Evolutionary conservation across 2,329 filamentous ascomycete genomes (phyloP).

Genomic region (Fusarium nelsonii): DNA sequence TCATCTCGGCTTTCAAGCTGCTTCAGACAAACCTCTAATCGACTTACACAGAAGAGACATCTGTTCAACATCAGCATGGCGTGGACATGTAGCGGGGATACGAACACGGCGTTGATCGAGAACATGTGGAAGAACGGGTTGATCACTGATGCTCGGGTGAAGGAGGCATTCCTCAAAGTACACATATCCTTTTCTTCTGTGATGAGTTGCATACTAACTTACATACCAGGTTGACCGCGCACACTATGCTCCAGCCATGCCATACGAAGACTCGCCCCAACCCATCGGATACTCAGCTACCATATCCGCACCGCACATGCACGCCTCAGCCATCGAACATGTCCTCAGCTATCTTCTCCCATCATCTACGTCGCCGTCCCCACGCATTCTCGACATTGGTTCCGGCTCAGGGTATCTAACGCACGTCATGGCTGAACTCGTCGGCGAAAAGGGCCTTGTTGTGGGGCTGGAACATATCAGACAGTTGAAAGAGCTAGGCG

Average conservation of each 20-base stretch:
- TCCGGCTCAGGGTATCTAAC: slow-evolving; percentile 87
- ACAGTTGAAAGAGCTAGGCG: slow-evolving; percentile 71
- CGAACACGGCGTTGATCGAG: slow-evolving; percentile 80
- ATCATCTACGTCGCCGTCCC: slow-evolving; percentile 50
- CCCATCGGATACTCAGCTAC: slow-evolving; percentile 67
- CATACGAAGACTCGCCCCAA: slow-evolving; percentile 75
- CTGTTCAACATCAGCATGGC: slow-evolving; percentile 72
- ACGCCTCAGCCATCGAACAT: slow-evolving; percentile 65
- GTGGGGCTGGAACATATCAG: slow-evolving; percentile 82
- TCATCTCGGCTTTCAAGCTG: slow-evolving; percentile 1
- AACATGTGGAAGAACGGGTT: slow-evolving; percentile 80
- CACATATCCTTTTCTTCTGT: slow-evolving; percentile 7
- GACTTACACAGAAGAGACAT: slow-evolving; percentile 17
- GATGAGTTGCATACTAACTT: slow-evolving; percentile 7
- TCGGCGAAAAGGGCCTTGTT: slow-evolving; percentile 65
- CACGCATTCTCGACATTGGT: slow-evolving; percentile 78
- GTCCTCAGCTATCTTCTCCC: slow-evolving; percentile 61
- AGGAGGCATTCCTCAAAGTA: slow-evolving; percentile 83
- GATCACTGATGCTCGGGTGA: slow-evolving; percentile 78
- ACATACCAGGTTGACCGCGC: slow-evolving; percentile 81
- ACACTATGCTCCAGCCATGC: slow-evolving; percentile 77
- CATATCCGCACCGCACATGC: slow-evolving; percentile 73
- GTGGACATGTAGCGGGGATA: slow-evolving; percentile 84
- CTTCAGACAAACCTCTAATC: not conserved
- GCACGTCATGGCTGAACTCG: slow-evolving; percentile 85